Conservation (phyloP, 768 basidiomycete genomes). For the Mrakia gelida region DNA sequence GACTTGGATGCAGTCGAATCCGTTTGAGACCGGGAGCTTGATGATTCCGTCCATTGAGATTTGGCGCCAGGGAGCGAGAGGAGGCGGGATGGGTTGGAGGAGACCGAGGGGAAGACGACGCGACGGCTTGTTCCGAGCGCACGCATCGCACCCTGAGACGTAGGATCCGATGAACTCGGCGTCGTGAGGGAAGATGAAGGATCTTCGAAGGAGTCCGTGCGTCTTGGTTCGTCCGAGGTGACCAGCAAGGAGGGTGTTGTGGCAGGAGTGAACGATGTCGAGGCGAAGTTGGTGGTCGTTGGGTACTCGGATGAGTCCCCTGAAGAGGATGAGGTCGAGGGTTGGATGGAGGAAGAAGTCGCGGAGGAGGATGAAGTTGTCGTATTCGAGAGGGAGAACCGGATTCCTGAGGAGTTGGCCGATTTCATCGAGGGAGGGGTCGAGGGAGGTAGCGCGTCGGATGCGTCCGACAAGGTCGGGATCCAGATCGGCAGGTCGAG, state of each 20-base stretch:
- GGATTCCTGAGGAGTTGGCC: not conserved
- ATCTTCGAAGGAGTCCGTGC: slow-evolving; percentile 5
- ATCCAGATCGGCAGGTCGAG: not conserved
- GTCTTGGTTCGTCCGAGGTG: slow-evolving; percentile 12
- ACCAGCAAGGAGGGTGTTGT: slow-evolving; percentile 2
- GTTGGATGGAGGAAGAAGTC: too few relatives aligned
- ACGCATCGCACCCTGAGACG: not conserved
- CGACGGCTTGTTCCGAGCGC: slow-evolving; percentile 7
- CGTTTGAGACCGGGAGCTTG: slow-evolving; percentile 16
- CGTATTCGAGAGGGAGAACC: too few relatives aligned
- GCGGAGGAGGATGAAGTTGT: not conserved
- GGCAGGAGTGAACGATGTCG: too few relatives aligned
- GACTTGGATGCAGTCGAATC: slow-evolving; percentile 20
- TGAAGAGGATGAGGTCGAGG: too few relatives aligned
- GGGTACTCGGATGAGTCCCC: too few relatives aligned
- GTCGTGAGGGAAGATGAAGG: slow-evolving; percentile 13
- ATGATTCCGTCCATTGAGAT: slow-evolving; percentile 19
- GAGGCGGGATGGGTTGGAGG: slow-evolving; percentile 12
- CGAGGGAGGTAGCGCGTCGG: slow-evolving; percentile 8
- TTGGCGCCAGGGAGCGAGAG: slow-evolving; percentile 3
- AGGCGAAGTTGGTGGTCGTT: too few relatives aligned
- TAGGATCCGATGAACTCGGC: slow-evolving; percentile 1
- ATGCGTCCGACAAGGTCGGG: slow-evolving; percentile 11
- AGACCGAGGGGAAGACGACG: slow-evolving; percentile 15
- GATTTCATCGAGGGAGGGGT: not conserved